phyloP scores from a whole-genome alignment of 305 asterid genomes.

The Fraxinus ornus region DNA sequence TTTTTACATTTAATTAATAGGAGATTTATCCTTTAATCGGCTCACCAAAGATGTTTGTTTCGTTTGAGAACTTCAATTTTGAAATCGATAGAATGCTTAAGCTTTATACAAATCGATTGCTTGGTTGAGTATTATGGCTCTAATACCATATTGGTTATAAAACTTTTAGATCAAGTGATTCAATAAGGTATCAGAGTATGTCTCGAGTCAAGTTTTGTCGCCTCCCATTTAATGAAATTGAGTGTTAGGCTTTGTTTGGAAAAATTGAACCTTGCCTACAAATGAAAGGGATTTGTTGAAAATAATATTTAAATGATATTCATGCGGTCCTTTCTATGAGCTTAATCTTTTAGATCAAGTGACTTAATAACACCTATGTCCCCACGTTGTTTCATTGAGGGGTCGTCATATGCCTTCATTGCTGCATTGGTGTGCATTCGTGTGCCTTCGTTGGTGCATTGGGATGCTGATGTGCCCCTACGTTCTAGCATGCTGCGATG shows the following conservation, averaged over 20 bases:
- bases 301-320: neutral
- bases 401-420: neutral
- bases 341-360: neutral
- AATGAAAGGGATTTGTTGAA: neutral
- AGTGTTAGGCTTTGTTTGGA: neutral
- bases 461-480: neutral
- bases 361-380: neutral
- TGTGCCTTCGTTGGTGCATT: neutral
- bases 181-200: neutral
- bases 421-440: neutral
- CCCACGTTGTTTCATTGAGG: neutral
- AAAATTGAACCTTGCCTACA: neutral
- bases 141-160: neutral
- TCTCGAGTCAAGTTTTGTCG: neutral
- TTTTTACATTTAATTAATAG: neutral
- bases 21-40: neutral
- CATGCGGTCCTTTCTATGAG: neutral
- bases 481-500: neutral
- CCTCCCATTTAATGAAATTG: neutral
- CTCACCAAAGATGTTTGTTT: neutral
- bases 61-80: neutral
- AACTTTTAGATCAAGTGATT: neutral
- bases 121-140: neutral
- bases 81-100: neutral
- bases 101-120: neutral